Percentiles rank a stretch among this genome's conserved stretches.
Conservation (phyloP, 106 monocot genomes). For the Apostasia ramifera region DNA sequence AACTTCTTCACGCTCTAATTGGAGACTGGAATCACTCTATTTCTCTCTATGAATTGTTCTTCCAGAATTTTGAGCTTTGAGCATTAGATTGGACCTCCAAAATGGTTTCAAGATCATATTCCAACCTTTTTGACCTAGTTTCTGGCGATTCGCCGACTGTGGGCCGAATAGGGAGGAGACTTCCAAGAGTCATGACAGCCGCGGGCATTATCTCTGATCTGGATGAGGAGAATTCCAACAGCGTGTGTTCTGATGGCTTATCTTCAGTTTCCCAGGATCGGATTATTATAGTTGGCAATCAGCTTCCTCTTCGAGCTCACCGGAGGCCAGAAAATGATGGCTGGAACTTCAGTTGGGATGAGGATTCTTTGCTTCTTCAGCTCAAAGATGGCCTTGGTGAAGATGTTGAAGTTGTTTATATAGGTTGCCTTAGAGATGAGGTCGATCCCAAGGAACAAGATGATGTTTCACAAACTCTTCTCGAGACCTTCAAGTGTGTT, state of each 20-base stretch:
- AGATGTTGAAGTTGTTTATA: conserved; percentile 31
- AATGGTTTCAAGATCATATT: conserved; percentile 49
- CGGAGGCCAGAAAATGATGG: conserved; percentile 13
- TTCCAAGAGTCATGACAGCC: conserved; percentile 50
- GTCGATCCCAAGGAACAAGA: conserved; percentile 41
- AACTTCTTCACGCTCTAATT: no score
- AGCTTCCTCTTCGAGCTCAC: conserved; percentile 37
- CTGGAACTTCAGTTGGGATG: conserved; percentile 54
- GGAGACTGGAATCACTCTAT: background rate
- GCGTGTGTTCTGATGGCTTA: conserved; percentile 17
- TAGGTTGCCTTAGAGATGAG: conserved; percentile 43
- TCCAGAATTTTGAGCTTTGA: background rate
- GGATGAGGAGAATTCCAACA: conserved; percentile 28
- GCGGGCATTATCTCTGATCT: conserved; percentile 43
- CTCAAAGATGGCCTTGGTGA: conserved; percentile 49
- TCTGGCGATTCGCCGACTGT: conserved; percentile 24
- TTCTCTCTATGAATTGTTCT: background rate
- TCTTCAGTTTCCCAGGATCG: conserved; percentile 33
- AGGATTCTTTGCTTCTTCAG: conserved; percentile 42
- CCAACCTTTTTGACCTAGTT: conserved; percentile 39
- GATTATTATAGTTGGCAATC: conserved; percentile 43
- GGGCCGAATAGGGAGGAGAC: conserved; percentile 27
- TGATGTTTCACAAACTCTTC: conserved; percentile 32
- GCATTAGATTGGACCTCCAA: background rate
- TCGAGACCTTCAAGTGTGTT: conserved; percentile 45